phyloP scores from a whole-genome alignment of 2,329 filamentous ascomycete genomes.

The Phyllachora maydis region DNA sequence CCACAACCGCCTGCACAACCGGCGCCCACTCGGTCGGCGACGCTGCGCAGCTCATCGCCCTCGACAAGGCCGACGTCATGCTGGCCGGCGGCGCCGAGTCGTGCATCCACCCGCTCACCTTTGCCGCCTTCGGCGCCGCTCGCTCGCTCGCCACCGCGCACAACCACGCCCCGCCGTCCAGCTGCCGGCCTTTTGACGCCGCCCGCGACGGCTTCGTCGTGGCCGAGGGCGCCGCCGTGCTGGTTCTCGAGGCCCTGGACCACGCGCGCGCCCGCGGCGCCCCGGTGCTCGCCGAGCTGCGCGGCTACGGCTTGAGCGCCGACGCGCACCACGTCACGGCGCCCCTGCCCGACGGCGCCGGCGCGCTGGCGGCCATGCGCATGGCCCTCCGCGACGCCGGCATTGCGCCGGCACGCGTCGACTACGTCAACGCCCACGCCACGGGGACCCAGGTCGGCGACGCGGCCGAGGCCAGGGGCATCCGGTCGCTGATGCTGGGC shows the following conservation, averaged over 20 bases:
- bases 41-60: slow-evolving; percentile 78
- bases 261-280: slow-evolving; percentile 68
- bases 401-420: slow-evolving; percentile 48
- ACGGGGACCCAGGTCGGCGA: slow-evolving; percentile 79
- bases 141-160: slow-evolving; percentile 67
- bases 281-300: slow-evolving; percentile 70
- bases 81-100: slow-evolving; percentile 88
- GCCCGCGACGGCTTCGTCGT: slow-evolving; percentile 76
- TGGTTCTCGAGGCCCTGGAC: slow-evolving; percentile 76
- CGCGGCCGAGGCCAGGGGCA: slow-evolving; percentile 68
- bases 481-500: slow-evolving; percentile 56
- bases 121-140: slow-evolving; percentile 78
- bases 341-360: slow-evolving; percentile 61
- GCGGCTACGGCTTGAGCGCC: slow-evolving; percentile 74
- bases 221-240: slow-evolving; percentile 72
- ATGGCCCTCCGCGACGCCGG: slow-evolving; percentile 55
- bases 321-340: slow-evolving; percentile 92
- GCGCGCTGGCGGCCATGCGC: slow-evolving; percentile 71
- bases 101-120: slow-evolving; percentile 83
- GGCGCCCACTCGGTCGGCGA: slow-evolving; percentile 90
- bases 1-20: slow-evolving; percentile 88
- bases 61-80: slow-evolving; percentile 87
- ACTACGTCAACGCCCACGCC: slow-evolving; percentile 92
- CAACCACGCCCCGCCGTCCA: slow-evolving; percentile 48
- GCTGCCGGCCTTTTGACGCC: slow-evolving; percentile 75